Conservation (phyloP, 306 rosid genomes). For the Mimosa pudica region DNA sequence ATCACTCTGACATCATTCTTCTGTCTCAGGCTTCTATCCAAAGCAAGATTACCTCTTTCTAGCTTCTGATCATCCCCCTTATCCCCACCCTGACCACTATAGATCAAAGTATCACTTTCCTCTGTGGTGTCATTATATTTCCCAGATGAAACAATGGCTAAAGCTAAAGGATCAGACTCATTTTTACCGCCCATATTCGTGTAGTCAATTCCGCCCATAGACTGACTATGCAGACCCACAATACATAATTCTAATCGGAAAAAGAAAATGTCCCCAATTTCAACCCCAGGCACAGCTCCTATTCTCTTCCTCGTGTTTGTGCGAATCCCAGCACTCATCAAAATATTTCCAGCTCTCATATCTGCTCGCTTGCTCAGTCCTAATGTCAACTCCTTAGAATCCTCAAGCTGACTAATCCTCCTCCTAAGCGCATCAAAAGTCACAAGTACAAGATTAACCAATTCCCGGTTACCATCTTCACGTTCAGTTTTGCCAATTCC, state of each 20-base stretch:
- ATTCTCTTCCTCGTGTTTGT: constrained; percentile 62
- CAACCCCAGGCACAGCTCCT: constrained; percentile 66
- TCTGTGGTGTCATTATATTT: constrained; percentile 63
- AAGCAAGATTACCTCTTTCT: constrained; percentile 74
- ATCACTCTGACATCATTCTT: constrained; percentile 65
- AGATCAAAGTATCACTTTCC: constrained; percentile 61
- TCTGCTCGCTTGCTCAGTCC: constrained; percentile 55
- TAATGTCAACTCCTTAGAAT: constrained; percentile 47
- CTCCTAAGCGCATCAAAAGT: constrained; percentile 59
- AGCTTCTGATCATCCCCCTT: constrained; percentile 63
- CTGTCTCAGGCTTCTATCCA: constrained; percentile 58
- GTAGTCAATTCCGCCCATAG: constrained; percentile 76
- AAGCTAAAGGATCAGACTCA: constrained; percentile 56
- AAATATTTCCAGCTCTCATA: constrained; percentile 56
- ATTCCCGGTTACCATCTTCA: constrained; percentile 55
- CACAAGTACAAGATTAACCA: constrained; percentile 51
- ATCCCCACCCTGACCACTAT: constrained; percentile 70
- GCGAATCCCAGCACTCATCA: constrained; percentile 61
- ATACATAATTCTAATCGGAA: constrained; percentile 63
- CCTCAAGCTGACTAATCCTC: constrained; percentile 66
- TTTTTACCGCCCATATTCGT: constrained; percentile 42
- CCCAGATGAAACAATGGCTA: constrained; percentile 69
- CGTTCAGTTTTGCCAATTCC: constrained; percentile 35
- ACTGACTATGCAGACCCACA: constrained; percentile 65
- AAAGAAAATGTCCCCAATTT: constrained; percentile 74